Evolutionary conservation across 2,329 filamentous ascomycete species (phyloP).

Genomic region (Aspergillus novofumigatus): DNA sequence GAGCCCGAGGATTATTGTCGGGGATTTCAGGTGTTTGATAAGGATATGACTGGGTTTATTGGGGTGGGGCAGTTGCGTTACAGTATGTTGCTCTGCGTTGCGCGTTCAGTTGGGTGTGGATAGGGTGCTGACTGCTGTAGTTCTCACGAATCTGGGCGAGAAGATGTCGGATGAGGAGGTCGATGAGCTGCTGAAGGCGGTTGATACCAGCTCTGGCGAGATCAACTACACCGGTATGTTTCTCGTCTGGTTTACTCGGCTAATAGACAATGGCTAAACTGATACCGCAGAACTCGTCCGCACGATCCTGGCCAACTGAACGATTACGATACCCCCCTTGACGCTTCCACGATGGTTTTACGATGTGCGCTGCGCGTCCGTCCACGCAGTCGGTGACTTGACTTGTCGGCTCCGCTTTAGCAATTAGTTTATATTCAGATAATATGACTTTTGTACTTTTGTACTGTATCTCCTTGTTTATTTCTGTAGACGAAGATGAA

Average conservation of each 20-base stretch:
- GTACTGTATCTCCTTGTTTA: neutral
- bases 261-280: too few relatives aligned
- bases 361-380: neutral
- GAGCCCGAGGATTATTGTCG: constrained; percentile 98
- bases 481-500: neutral
- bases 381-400: neutral
- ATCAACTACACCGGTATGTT: constrained; percentile 90
- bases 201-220: constrained; percentile 92
- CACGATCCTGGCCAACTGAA: constrained; percentile 78
- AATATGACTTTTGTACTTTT: constrained; percentile 1
- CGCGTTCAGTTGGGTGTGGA: too few relatives aligned
- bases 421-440: neutral
- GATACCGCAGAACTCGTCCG: constrained; percentile 66
- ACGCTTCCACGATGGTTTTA: constrained; percentile 10
- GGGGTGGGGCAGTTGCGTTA: constrained; percentile 97
- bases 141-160: constrained; percentile 95
- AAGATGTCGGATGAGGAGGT: constrained; percentile 99
- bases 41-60: constrained; percentile 97
- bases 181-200: constrained; percentile 95
- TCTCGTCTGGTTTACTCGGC: neutral
- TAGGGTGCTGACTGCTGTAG: constrained; percentile 35
- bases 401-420: neutral
- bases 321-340: constrained; percentile 23
- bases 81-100: constrained; percentile 39
- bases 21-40: constrained; percentile 98